phyloP scores from a whole-genome alignment of 2,329 filamentous ascomycete species.

The Fusarium dlaminii region DNA sequence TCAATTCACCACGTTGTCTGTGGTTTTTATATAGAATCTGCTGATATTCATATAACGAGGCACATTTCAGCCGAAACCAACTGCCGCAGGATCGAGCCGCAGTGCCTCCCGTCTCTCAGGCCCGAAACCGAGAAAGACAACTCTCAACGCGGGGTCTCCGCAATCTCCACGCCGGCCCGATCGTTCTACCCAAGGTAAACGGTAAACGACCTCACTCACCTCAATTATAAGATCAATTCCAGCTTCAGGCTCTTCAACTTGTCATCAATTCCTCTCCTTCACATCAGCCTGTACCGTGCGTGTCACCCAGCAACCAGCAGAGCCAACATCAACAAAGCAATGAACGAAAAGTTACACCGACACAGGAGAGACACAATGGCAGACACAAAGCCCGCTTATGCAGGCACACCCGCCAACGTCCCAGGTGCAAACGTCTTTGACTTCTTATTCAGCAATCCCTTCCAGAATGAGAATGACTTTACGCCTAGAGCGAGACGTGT shows the following conservation, averaged over 20 bases:
- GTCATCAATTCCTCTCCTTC: not conserved
- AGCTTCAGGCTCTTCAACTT: not conserved
- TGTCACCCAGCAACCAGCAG: slow-evolving; percentile 6
- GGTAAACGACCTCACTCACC: slow-evolving; percentile 4
- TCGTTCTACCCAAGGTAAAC: slow-evolving; percentile 16
- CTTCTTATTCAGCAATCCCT: slow-evolving; percentile 51
- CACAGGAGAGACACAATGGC: slow-evolving; percentile 10
- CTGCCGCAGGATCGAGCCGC: slow-evolving; percentile 21
- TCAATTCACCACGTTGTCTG: fast-evolving
- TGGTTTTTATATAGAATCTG: not conserved
- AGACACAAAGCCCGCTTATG: slow-evolving; percentile 23
- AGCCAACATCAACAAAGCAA: not conserved
- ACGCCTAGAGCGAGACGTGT: slow-evolving; percentile 44
- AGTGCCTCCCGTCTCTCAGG: not conserved
- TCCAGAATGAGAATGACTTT: slow-evolving; percentile 44
- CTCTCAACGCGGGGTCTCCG: slow-evolving; percentile 32
- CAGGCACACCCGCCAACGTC: slow-evolving; percentile 27
- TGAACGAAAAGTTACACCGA: not conserved
- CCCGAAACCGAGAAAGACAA: not conserved
- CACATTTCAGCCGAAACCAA: slow-evolving; percentile 25
- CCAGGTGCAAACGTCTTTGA: slow-evolving; percentile 47
- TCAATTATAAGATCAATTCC: slow-evolving; percentile 20
- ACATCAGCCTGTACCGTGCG: not conserved
- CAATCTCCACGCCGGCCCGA: slow-evolving; percentile 30
- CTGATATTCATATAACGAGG: slow-evolving; percentile 12